Evolutionary conservation across 73 alveolate genomes (phyloP).

Genomic region (Tetrahymena malaccensis): DNA sequence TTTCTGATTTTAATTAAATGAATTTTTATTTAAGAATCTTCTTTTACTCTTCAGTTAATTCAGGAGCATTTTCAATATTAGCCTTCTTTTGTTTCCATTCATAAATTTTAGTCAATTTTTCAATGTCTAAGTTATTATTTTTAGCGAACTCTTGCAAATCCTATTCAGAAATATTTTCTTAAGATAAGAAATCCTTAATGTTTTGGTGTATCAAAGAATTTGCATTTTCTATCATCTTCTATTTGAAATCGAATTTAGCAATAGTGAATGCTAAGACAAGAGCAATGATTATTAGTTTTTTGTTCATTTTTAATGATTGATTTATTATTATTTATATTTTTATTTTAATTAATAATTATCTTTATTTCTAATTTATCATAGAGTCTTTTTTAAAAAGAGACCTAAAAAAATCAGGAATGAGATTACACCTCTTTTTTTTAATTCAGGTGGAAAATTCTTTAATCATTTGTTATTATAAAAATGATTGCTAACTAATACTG

Average conservation of each 20-base stretch:
- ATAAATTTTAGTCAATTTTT: not conserved
- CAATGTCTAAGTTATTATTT: not conserved
- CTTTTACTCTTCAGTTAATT: not conserved
- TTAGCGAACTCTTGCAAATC: not conserved
- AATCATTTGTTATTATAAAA: too few species aligned
- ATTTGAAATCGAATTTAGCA: not conserved
- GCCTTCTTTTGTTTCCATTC: not conserved
- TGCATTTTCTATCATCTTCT: not conserved
- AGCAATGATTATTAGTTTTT: not conserved
- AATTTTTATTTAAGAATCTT: not conserved
- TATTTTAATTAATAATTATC: too few species aligned
- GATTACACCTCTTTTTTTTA: not conserved
- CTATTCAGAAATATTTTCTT: not conserved
- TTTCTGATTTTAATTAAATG: not conserved
- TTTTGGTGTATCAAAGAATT: not conserved
- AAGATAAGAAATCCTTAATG: not conserved
- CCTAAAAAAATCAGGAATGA: not conserved
- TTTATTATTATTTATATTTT: too few species aligned
- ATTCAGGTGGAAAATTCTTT: not conserved
- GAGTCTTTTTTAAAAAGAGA: not conserved
- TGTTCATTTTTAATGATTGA: not conserved
- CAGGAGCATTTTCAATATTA: not conserved
- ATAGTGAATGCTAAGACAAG: not conserved
- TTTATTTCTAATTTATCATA: too few species aligned
- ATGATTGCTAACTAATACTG: not conserved